Conservation (phyloP, 2,329 filamentous ascomycete species). For the Venturia asperata region DNA sequence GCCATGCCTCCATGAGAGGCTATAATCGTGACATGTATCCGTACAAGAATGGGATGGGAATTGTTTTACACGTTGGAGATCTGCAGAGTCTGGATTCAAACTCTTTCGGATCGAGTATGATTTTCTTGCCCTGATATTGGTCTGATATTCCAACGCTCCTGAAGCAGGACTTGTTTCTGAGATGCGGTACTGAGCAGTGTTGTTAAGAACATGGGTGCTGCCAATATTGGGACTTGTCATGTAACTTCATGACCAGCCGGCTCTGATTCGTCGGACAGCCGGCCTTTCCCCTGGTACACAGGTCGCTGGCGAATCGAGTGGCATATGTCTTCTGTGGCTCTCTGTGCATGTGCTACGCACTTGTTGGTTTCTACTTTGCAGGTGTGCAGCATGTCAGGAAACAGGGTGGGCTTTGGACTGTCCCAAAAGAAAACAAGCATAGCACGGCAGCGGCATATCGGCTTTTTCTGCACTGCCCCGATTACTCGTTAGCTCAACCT, state of each 20-base stretch:
- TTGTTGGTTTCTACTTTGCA: not conserved
- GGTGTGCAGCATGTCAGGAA: not conserved
- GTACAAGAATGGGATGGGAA: too few species aligned
- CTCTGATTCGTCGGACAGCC: not conserved
- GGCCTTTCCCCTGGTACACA: not conserved
- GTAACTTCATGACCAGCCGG: not conserved
- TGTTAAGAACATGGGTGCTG: constrained; percentile 11
- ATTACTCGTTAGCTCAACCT: constrained; percentile 1
- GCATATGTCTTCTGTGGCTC: too few species aligned
- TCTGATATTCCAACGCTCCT: constrained; percentile 2
- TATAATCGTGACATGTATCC: too few species aligned
- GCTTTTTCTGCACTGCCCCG: constrained; percentile 9
- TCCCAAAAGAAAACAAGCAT: not conserved
- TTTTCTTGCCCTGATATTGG: constrained; percentile 9
- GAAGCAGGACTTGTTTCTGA: constrained; percentile 7
- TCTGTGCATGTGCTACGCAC: not conserved
- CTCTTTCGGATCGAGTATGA: not conserved
- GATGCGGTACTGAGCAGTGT: not conserved
- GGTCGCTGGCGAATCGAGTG: not conserved
- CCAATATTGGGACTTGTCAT: not conserved
- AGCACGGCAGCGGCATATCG: not conserved
- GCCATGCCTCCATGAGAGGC: not conserved
- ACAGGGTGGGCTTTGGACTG: not conserved
- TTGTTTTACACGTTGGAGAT: not conserved
- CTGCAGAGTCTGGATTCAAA: not conserved